Percentiles rank a stretch among this genome's conserved stretches.
Evolutionary conservation across 352 stramenopile genomes (phyloP).

Genomic region (Globisporangium perplexum): DNA sequence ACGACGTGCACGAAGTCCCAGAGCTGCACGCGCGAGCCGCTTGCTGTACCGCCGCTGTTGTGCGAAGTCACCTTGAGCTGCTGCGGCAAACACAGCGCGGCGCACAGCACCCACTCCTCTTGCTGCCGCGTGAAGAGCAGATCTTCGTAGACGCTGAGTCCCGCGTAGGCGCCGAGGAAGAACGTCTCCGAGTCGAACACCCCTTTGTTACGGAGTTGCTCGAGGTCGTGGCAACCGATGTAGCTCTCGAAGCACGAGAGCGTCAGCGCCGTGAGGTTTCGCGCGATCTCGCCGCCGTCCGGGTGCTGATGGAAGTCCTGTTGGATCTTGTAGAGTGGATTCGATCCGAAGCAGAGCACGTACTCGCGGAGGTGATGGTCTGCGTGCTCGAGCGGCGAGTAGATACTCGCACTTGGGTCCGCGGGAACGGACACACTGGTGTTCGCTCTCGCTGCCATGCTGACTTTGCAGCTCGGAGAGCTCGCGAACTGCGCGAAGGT

Average conservation of each 20-base stretch:
- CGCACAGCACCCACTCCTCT: conserved; percentile 50
- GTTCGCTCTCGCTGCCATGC: neutral
- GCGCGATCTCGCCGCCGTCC: conserved; percentile 20
- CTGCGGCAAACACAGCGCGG: conserved; percentile 44
- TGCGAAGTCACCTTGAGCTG: conserved; percentile 18
- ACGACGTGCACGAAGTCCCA: conserved; percentile 59
- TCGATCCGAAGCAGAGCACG: conserved; percentile 50
- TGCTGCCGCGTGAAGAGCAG: conserved; percentile 17
- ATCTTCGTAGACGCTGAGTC: conserved; percentile 16
- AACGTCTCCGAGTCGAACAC: conserved; percentile 43
- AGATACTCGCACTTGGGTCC: conserved; percentile 3
- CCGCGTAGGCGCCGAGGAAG: conserved; percentile 16
- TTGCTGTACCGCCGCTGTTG: neutral
- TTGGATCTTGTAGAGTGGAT: conserved; percentile 49
- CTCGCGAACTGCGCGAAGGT: conserved; percentile 20
- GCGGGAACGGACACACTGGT: neutral
- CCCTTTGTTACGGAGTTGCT: conserved; percentile 38
- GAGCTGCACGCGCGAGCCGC: conserved; percentile 15
- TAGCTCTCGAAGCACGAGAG: conserved; percentile 55
- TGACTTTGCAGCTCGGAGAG: neutral
- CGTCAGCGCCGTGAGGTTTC: conserved; percentile 27
- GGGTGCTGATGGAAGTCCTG: conserved; percentile 47
- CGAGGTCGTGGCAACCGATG: conserved; percentile 39
- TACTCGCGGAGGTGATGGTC: conserved; percentile 46
- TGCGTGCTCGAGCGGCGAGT: conserved; percentile 26